Percentiles rank a stretch among this genome's conserved stretches.
Evolutionary conservation across 2,329 filamentous ascomycete species (phyloP).

Genomic region (Madurella fahalii): DNA sequence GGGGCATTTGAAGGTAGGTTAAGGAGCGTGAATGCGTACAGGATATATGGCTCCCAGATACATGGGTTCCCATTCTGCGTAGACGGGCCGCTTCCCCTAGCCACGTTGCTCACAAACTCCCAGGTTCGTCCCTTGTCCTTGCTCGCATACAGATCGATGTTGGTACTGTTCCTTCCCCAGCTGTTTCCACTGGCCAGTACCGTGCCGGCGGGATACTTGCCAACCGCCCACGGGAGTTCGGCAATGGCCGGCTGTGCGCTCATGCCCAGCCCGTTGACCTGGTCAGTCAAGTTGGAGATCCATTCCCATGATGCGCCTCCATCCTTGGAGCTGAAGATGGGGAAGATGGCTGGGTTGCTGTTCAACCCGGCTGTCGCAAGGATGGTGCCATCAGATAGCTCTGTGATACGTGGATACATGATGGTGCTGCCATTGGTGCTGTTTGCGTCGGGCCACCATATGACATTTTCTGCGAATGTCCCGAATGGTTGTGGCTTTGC

Average conservation of each 20-base stretch:
- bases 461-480: too few species aligned
- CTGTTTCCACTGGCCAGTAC: constrained; percentile 59
- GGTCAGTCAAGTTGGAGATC: constrained; percentile 59
- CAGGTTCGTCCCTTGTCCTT: constrained; percentile 58
- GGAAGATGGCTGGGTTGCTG: constrained; percentile 50
- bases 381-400: constrained; percentile 38
- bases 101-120: constrained; percentile 64
- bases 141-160: constrained; percentile 67
- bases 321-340: constrained; percentile 51
- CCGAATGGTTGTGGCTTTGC: too few species aligned
- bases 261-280: constrained; percentile 60
- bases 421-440: too few species aligned
- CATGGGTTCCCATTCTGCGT: constrained; percentile 63
- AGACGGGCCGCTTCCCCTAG: constrained; percentile 56
- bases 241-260: constrained; percentile 69
- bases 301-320: constrained; percentile 58
- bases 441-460: too few species aligned
- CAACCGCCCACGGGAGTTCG: constrained; percentile 55
- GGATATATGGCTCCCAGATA: constrained; percentile 69
- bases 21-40: constrained; percentile 31
- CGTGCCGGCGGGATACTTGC: constrained; percentile 57
- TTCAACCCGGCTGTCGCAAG: constrained; percentile 51
- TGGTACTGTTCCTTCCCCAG: constrained; percentile 55
- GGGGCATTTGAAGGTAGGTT: too few species aligned
- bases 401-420: too few species aligned